Percentiles rank a stretch among this genome's conserved stretches.
Conservation (phyloP, 140 eudicot species). For the Anethum foeniculum region DNA sequence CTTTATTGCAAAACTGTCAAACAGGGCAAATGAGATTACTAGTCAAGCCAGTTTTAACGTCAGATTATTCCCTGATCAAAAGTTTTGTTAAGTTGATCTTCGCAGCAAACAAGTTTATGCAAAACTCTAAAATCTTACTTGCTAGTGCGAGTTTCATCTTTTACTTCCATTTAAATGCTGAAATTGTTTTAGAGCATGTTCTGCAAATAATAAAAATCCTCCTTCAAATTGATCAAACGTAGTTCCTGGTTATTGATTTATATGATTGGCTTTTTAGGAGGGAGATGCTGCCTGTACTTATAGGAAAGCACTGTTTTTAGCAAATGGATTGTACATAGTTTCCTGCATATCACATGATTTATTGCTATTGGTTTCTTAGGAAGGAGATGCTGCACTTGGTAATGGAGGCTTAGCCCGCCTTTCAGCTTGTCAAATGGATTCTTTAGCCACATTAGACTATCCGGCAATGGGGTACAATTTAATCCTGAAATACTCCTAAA, state of each 20-base stretch:
- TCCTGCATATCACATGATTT: neutral
- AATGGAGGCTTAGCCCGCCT: slow-evolving; percentile 70
- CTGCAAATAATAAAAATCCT: neutral
- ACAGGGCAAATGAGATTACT: neutral
- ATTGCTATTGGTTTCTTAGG: slow-evolving; percentile 26
- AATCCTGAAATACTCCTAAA: neutral
- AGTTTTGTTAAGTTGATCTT: neutral
- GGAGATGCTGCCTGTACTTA: neutral
- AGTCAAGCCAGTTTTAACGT: neutral
- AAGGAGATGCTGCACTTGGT: slow-evolving; percentile 65
- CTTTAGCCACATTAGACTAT: slow-evolving; percentile 54
- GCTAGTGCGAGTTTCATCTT: neutral
- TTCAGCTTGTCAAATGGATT: slow-evolving; percentile 68
- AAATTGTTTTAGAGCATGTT: neutral
- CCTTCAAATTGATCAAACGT: neutral
- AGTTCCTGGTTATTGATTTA: neutral
- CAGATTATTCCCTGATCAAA: neutral
- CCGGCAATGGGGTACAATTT: slow-evolving; percentile 60
- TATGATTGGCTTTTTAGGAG: neutral
- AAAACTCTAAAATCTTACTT: neutral
- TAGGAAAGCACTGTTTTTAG: neutral
- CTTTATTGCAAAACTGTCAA: neutral
- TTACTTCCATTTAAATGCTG: neutral
- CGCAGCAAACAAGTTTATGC: neutral
- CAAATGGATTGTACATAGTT: neutral